Evolutionary conservation across 2,329 filamentous ascomycete species (phyloP), one percentile per base, ranked within the genome.

Genomic region (Penicillium crustosum): DNA sequence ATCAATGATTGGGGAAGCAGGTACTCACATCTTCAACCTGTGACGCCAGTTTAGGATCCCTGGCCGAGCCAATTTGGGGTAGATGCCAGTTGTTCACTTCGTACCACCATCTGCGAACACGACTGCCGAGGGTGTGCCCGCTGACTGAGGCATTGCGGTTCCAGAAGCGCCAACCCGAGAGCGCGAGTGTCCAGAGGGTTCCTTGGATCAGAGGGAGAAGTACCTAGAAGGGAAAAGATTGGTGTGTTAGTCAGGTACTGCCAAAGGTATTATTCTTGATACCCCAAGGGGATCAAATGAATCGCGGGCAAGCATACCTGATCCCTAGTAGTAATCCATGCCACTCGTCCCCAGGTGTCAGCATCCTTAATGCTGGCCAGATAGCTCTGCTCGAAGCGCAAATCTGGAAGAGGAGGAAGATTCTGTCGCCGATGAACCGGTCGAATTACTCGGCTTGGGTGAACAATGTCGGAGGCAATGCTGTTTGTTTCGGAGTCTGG

Each of bases 341-440:
- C 82, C 33, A 99, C 85, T 73, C 86, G 86, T 79, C 89, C 88
- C 86, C 88, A 93, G 25, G 86, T 87, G 64, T 94, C 85, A 36
- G 92, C 91, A 55, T 86, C 82, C 63, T 88, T 85, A 66, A 99
- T 89, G 77, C 92, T 96, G 68, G 90, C 89, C 55, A 99, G 83
- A 75, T 99, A 99, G 81, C 93, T 97, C 83, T 99, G 94, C 79
- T 99, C 94, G 77, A 97, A 97, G 43, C 94, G 86, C 65, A 99
- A 80, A 78, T 99, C 94, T 4, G 86, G 86, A 47, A 89, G 73
- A 4, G 86, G 86, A 47, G 93, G 92, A 70, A 97, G 83, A n/a
- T 71, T 73, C 33, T 73, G 68, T 15, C 74, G 73, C 17, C 77
- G 73, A 13, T 71, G 65, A 4, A 71, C 57, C 3, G 75, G 72